Evolutionary conservation across 306 rosid genomes (phyloP), one percentile per base, ranked within the genome.

Genomic region (Arachis stenosperma): DNA sequence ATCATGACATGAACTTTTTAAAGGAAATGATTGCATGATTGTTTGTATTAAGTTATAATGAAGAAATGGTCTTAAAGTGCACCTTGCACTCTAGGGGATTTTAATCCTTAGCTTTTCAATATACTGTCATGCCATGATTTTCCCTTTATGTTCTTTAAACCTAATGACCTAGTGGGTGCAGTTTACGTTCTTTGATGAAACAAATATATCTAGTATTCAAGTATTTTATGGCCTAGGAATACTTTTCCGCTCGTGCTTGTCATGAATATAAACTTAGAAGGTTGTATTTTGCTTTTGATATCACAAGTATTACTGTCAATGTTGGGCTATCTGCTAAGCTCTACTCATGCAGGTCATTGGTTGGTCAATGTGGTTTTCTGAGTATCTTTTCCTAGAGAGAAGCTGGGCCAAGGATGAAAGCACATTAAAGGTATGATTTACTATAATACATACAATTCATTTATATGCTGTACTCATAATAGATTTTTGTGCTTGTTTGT

Each of bases 341-440:
- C 54, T 58, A 61, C 68, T 27, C 65, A 47, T 80, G 82, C 87
- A 95, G 99, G 99, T 95, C 60, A 84, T 95, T 84, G 99, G 99
- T 73, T 95, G 99, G 99, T 95, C 99, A 65, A 95, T 95, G 99
- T 91, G 96, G 98, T 95, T 95, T 82, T 88, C 97, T 61, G 99
- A 91, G 78, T 95, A 95, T 77, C 96, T 95, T 80, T 95, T 91
- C 70, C 72, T 95, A 83, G 99, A 91, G 87, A 91, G 99, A 88
- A 95, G 79, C 75, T 95, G 99, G 99, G 97, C 88, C 61, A 90
- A 91, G 84, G 99, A 95, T 86, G 98, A 95, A 83, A 83, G 55
- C 79, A 95, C 96, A 39, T 80, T 95, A 75, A 95, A 83, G 90
- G 99, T 91, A 80, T 44, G 78, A 10, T 56, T 72, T 43, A 75